These are phyloP conservation scores for Mycena haematopus DNA, from an alignment of 768 basidiomycete species.

Conservation along the genomic window DNA sequence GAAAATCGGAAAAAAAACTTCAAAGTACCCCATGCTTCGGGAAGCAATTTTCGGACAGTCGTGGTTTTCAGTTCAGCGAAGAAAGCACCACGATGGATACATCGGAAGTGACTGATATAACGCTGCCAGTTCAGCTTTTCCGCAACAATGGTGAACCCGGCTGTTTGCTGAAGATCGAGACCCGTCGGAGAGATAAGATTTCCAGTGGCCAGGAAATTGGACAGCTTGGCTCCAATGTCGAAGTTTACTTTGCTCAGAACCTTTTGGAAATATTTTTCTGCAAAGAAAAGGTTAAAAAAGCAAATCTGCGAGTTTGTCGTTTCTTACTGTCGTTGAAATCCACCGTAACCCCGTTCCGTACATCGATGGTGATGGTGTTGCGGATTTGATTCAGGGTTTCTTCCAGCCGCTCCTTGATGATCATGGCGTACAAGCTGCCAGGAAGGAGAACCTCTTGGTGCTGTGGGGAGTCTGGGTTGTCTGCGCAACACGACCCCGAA, in stretches of 20 bases:
- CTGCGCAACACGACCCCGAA: constrained; percentile 86
- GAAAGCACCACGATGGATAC: constrained; percentile 98
- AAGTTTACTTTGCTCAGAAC: constrained; percentile 81
- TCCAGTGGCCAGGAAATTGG: constrained; percentile 97
- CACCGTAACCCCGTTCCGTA: constrained; percentile 77
- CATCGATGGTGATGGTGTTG: constrained; percentile 71
- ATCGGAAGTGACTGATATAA: constrained; percentile 98
- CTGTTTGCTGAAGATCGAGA: constrained; percentile 94
- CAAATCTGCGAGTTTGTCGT: not conserved
- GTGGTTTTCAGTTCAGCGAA: constrained; percentile 99
- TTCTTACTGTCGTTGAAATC: constrained; percentile 88
- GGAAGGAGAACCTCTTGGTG: constrained; percentile 97
- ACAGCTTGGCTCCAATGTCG: constrained; percentile 88
- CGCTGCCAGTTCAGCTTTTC: constrained; percentile 99
- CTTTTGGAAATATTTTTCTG: constrained; percentile 84
- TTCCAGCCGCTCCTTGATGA: constrained; percentile 96
- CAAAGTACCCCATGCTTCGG: constrained; percentile 93
- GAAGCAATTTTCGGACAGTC: constrained; percentile 92
- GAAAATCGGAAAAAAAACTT: not conserved
- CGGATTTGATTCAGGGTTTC: constrained; percentile 82
- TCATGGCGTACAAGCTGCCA: constrained; percentile 92
- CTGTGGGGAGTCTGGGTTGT: constrained; percentile 99
- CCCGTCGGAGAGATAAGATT: constrained; percentile 95
- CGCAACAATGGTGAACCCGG: constrained; percentile 98
- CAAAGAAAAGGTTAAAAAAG: constrained; percentile 1